phyloP scores from a whole-genome alignment of 768 basidiomycete genomes.

The Neoboletus magnificus region DNA sequence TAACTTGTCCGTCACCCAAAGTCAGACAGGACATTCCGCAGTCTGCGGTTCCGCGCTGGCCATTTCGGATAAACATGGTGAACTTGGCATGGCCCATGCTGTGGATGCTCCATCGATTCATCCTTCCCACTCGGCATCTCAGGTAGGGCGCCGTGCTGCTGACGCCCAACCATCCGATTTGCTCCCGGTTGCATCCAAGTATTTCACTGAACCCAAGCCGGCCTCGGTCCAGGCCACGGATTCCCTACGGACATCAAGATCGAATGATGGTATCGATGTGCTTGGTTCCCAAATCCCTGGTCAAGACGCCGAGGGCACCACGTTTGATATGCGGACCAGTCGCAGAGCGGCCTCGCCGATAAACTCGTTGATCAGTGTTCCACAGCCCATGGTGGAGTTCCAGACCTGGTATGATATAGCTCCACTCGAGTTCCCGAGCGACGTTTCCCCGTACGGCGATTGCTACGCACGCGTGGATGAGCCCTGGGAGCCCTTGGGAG shows the following conservation, averaged over 20 bases:
- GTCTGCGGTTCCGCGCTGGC: conserved; percentile 14
- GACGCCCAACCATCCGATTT: not conserved
- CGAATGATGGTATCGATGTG: not conserved
- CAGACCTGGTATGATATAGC: conserved; percentile 9
- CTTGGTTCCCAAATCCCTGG: not conserved
- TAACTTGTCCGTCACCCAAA: not conserved
- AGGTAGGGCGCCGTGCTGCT: conserved; percentile 28
- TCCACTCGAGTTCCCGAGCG: conserved; percentile 12
- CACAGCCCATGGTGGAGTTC: conserved; percentile 2
- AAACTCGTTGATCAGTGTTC: conserved; percentile 3
- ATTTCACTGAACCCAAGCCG: conserved; percentile 2
- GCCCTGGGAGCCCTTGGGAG: not conserved
- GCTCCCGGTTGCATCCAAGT: conserved; percentile 7
- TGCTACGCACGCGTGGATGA: not conserved
- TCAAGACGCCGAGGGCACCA: not conserved
- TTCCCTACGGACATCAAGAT: not conserved
- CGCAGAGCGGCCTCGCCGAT: not conserved
- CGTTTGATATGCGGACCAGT: not conserved
- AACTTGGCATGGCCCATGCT: not conserved
- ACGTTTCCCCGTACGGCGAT: conserved; percentile 6
- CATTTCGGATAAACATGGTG: conserved; percentile 23
- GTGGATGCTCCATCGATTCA: conserved; percentile 30
- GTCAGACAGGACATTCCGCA: not conserved
- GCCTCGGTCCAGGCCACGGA: not conserved
- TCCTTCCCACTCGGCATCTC: conserved; percentile 60